Evolutionary conservation across 2,329 filamentous ascomycete genomes (phyloP), one percentile per base, ranked within the genome.

Genomic region (Onygenales sp.): DNA sequence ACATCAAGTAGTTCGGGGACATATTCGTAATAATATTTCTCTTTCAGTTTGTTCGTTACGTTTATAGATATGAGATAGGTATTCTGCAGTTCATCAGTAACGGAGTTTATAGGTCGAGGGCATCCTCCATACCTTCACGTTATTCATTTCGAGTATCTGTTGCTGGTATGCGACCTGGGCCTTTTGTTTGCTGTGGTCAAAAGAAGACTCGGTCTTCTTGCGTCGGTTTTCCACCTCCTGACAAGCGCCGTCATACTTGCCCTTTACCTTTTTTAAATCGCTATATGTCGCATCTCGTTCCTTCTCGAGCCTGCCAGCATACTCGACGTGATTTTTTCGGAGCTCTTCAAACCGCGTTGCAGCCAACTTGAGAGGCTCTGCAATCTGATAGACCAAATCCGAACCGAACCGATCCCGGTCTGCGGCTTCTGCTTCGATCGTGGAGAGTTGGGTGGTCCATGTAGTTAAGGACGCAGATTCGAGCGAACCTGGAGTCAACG

Each of bases 401-500:
- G 81, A 84, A 41, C 84, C 86, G 67, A 87, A 95, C 60, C 83
- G 82, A 61, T 96, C 92, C 71, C 96, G 91, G 70, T 97, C 92
- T 58, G 83, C 80, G 42, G 93, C 93, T 61, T 90, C 83, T 43
- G 84, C 82, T 72, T 98, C 94, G 60, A 97, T 79, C 0, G 91
- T 94, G 33, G 83, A 91, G 52, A 98, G 80, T 70, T 97, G 93
- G 3, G 91, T 93, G 10, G 89, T 86, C 93, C 93, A 98, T 51
- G 92, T 98, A 31, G 92, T 97, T 67, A 98, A 81, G 21, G 92
- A 97, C 51, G 93, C 93, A 68, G 91, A 94, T 71, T 98, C 93
- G 51, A 98, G 81, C 36, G 92, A 97, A 2, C 94, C 93, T 1
- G 93, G 93, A 2, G 93, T 97, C 78, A 97, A 86, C 55, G 83